Evolutionary conservation across 495 filamentous ascomycete genomes (phyloP), one percentile per base, ranked within the genome.

Genomic region (Neurospora sp.): DNA sequence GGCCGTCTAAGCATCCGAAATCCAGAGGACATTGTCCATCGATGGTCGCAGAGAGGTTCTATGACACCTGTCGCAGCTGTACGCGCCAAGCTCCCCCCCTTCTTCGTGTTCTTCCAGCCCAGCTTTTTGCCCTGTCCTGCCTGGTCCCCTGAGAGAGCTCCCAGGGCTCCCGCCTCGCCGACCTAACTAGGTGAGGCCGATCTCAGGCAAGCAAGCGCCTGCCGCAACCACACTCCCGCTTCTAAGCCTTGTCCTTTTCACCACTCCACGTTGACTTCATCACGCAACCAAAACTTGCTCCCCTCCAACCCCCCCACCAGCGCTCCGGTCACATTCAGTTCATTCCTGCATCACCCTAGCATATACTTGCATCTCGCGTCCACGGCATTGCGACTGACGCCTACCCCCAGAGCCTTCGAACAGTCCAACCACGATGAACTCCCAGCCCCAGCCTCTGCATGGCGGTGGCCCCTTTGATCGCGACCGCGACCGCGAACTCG

Each of bases 361-460:
- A 35, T 17, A 37, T 37, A 17, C 14, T 59, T 42, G 38, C 35
- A 38, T 68, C 37, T 35, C 40, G 17, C 22, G 45, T 48, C 71
- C 17, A 6, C n/a, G 22, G 22, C 17, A 31, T 20, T n/a, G 14
- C 69, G 14, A 69, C 76, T 78, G 31, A 79, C 74, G 45, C 45
- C 35, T 38, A 16, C 3, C n/a, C 9, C 5, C 71, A 80, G 78
- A 78, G 76, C 73, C 77, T 72, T 74, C 70, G 42, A 70, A 73
- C 73, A 70, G 71, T 73, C 70, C n/a, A 42, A 59, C 53, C 72
- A 75, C 68, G 20, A 86, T 86, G 84, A 84, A 84, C 72, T 81
- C 77, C 75, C 83, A 83, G 74, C 79, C 82, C 41, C 82, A 83
- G 74, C 79, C 82, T 40, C 81, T 79, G 27, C 83, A 83, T 73